Conservation (phyloP, 2,329 filamentous ascomycete genomes). For the Penicillium hordei region DNA sequence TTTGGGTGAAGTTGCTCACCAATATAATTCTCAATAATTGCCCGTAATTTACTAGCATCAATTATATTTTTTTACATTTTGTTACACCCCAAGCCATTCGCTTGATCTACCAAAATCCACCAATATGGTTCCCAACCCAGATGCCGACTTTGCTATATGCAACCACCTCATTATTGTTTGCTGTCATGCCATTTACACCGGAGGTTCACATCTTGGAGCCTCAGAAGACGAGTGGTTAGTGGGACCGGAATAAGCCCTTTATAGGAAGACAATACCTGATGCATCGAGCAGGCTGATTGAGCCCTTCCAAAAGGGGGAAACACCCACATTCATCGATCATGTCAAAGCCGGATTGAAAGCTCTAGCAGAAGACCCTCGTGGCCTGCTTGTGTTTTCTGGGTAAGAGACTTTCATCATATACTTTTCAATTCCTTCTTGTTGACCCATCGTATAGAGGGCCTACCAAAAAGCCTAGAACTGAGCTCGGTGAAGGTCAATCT, state of each 20-base stretch:
- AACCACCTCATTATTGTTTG: slow-evolving; percentile 73
- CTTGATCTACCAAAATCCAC: no score
- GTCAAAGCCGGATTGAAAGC: slow-evolving; percentile 63
- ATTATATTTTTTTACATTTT: neutral
- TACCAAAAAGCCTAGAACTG: slow-evolving; percentile 57
- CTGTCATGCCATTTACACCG: slow-evolving; percentile 77
- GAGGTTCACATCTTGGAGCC: slow-evolving; percentile 54
- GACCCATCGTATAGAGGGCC: slow-evolving; percentile 52
- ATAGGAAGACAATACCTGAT: neutral
- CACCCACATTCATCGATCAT: slow-evolving; percentile 75
- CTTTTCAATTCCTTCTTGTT: slow-evolving; percentile 19
- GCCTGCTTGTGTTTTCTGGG: slow-evolving; percentile 71
- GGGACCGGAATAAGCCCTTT: neutral
- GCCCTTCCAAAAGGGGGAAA: slow-evolving; percentile 74
- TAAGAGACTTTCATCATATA: slow-evolving; percentile 38
- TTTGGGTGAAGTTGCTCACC: neutral
- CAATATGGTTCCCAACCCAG: neutral
- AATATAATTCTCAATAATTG: neutral
- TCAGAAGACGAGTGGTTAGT: slow-evolving; percentile 61
- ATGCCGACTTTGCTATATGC: neutral
- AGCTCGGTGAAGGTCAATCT: slow-evolving; percentile 61
- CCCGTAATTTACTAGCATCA: neutral
- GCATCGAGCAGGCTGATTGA: slow-evolving; percentile 61
- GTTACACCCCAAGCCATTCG: neutral
- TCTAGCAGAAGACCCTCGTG: slow-evolving; percentile 49